Evolutionary conservation across 441 rosid genomes (phyloP).

Genomic region (Iberis amara): DNA sequence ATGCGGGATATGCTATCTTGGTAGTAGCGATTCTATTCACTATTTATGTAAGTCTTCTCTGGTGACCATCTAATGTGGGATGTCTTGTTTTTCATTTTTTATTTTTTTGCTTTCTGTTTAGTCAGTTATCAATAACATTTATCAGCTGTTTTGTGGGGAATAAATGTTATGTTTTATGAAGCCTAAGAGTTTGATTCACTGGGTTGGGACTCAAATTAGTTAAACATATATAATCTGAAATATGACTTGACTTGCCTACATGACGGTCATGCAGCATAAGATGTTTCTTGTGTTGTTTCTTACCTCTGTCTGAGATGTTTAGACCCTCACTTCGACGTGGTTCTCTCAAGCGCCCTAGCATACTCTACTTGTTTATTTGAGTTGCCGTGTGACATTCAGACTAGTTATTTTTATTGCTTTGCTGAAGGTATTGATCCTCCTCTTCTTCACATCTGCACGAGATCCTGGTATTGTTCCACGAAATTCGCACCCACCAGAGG

Average conservation of each 20-base stretch:
- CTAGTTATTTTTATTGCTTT: not conserved
- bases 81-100: not conserved
- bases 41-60: constrained; percentile 27
- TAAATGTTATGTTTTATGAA: not conserved
- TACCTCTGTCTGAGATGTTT: not conserved
- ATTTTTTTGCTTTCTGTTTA: constrained; percentile 2
- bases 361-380: no score
- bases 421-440: constrained; percentile 52
- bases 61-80: not conserved
- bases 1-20: constrained; percentile 70
- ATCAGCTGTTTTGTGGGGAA: not conserved
- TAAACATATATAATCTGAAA: no score
- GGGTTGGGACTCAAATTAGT: not conserved
- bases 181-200: not conserved
- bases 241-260: not conserved
- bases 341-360: no score
- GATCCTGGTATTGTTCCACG: constrained; percentile 93
- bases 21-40: constrained; percentile 66
- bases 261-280: not conserved
- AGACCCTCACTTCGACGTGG: not conserved
- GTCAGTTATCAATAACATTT: not conserved
- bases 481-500: constrained; percentile 80
- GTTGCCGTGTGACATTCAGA: not conserved
- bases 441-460: constrained; percentile 71
- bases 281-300: not conserved